Evolutionary conservation across 2,329 filamentous ascomycete species (phyloP), one percentile per base, ranked within the genome.

Genomic region (Neofusicoccum kwambonambiense): DNA sequence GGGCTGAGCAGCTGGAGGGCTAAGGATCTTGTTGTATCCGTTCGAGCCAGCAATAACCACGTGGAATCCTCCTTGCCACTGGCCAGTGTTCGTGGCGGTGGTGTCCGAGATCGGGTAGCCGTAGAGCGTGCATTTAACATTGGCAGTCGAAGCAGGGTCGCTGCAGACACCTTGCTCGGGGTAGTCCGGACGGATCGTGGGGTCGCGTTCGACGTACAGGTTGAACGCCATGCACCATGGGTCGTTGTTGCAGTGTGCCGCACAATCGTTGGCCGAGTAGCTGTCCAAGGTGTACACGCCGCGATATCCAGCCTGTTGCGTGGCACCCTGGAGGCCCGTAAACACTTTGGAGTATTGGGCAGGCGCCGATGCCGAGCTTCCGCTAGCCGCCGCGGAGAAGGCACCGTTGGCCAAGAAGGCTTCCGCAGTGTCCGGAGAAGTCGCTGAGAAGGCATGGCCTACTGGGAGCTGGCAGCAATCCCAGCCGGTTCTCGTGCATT

Each of bases 61-160:
- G 15, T 68, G 67, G 45, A 73, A 73, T 4, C 65, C 39, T 12
- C 65, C 49, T 3, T 67, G 66, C 11, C 64, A 70, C 45, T 74
- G 69, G 6, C 73, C 74, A 8, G 66, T 58, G 62, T 75, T 75
- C 39, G 67, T 66, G 27, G 71, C 70, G 17, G 70, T 70, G 3
- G 54, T 58, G 6, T 63, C 17, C 34, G 45, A 66, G 27, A 76
- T 69, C 5, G 68, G 67, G 12, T 69, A 70, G 39, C 70, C 69
- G 69, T 68, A 75, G 56, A 73, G 68, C 7, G 70, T 70, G 54
- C 74, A 75, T 56, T 73, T 74, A 67, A 73, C 71, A 31, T 69
- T 31, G 15, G 69, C 70, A 9, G 68, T 68, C 34, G 61, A 42
- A 1, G 44, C 19, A 15, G 47, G 47, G 47, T 41, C 27, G 47